phyloP scores from a whole-genome alignment of 2,329 filamentous ascomycete species.

The Podosphaera xanthii region DNA sequence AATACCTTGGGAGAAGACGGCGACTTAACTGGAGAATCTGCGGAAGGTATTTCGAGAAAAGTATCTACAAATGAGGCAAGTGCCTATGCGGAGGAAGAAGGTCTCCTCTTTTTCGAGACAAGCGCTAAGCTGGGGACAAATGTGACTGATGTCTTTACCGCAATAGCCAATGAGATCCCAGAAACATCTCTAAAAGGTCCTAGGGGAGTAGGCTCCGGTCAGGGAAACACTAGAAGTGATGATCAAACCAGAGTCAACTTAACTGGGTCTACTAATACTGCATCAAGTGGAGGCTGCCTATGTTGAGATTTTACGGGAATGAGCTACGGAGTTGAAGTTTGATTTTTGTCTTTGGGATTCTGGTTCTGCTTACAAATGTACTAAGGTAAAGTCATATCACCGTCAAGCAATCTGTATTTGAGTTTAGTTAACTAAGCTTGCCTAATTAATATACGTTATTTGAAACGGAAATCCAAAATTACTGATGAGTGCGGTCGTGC shows the following conservation, averaged over 20 bases:
- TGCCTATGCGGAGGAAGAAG: slow-evolving; percentile 84
- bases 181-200: slow-evolving; percentile 88
- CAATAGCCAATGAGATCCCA: slow-evolving; percentile 93
- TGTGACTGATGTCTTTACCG: slow-evolving; percentile 88
- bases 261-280: slow-evolving; percentile 45
- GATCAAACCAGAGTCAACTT: slow-evolving; percentile 63
- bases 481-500: no score
- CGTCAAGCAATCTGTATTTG: no score
- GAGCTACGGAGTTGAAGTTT: slow-evolving; percentile 5
- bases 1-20: slow-evolving; percentile 22
- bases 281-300: slow-evolving; percentile 77
- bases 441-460: no score
- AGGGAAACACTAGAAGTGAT: slow-evolving; percentile 31
- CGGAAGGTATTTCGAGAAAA: slow-evolving; percentile 53
- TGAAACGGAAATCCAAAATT: no score
- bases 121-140: slow-evolving; percentile 92
- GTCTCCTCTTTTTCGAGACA: slow-evolving; percentile 89
- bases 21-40: slow-evolving; percentile 32
- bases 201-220: slow-evolving; percentile 42
- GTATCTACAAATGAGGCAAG: slow-evolving; percentile 80
- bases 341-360: slow-evolving; percentile 8
- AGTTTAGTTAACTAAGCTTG: no score
- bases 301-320: slow-evolving; percentile 29
- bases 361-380: slow-evolving; percentile 2
- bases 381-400: no score